Base-by-base conservation (phyloP, 306 rosid genomes). In the Quercus bicolor region DNA sequence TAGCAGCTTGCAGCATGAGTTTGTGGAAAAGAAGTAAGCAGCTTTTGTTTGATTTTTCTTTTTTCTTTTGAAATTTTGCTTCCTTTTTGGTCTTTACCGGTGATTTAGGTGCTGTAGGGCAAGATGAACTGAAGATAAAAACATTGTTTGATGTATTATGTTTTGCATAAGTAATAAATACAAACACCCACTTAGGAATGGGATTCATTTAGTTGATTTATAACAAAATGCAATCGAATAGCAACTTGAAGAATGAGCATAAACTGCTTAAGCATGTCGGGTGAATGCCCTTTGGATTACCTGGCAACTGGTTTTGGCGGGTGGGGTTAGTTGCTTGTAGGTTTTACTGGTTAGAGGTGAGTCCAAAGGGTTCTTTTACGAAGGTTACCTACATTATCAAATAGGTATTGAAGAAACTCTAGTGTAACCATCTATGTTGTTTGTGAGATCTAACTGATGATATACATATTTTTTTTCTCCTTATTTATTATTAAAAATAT, bases 1-100 rank as follows among this genome's bases (percentile, higher is more conserved):
- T 77, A 86, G 80, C 89, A 83, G 79, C 48, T 19, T 92, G 88
- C 98, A 92, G 82, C 86, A 90, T 85, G 83, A 88, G 59, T 92
- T 92, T 76, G 89, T 92, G 75, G 96, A 95, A 55, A 91, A 91
- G 80, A 95, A 92, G 98, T 92, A 85, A 82, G 97, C 45, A 40
- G 48, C 29, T 83, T 20, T 72, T 20, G 8, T 54, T 29, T 9
- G 15, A 1, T 23, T 31, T 56, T 28, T 23, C 31, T 68, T 59
- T 28, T 61, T 20, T 43, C 40, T 16, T 11, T 53, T 18, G 31
- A 15, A 56, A 78, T 20, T 48, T 16, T 34, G 24, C 11, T 70
- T 48, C 69, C 37, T 21, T 55, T 4, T 34, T 3, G 1, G 56
- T 21, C 20, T 15, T 16, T 70, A 2, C 60, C 3, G 20, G 5